Conservation (phyloP, 2,329 filamentous ascomycete genomes). For the Beauveria asiatica region DNA sequence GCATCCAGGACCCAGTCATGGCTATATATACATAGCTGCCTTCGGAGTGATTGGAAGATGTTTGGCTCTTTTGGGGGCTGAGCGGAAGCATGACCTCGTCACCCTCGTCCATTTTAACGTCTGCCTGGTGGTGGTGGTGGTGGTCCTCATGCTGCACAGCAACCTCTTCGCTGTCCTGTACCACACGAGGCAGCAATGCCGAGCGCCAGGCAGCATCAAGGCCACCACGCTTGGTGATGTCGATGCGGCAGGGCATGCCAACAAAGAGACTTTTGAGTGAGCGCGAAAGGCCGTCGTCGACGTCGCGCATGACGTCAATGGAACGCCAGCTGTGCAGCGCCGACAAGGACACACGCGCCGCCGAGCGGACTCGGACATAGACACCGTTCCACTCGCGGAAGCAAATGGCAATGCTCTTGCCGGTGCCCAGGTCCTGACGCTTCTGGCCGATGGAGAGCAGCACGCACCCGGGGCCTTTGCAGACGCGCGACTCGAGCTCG, state of each 20-base stretch:
- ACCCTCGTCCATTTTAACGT: neutral
- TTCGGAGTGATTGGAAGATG: neutral
- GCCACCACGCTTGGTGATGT: neutral
- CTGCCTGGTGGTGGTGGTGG: neutral
- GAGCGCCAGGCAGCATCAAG: neutral
- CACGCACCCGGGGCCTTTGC: neutral
- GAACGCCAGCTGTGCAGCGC: neutral
- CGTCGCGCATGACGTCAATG: neutral
- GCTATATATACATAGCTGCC: neutral
- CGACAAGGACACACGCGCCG: neutral
- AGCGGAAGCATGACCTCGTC: neutral
- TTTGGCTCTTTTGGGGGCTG: neutral
- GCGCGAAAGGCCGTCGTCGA: neutral
- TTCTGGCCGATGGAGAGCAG: constrained; percentile 2
- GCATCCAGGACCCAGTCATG: neutral
- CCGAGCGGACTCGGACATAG: neutral
- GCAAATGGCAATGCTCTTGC: neutral
- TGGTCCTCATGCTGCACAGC: neutral
- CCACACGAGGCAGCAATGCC: neutral
- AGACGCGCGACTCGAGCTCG: constrained; percentile 2
- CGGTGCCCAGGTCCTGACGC: neutral
- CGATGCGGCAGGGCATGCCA: neutral
- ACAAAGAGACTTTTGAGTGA: neutral
- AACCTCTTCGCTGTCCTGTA: neutral
- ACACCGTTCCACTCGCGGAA: constrained; percentile 6